These are phyloP conservation scores for Geranomyces variabilis DNA, from an alignment of 192 early-diverging fungal genomes.

Conservation along the genomic window DNA sequence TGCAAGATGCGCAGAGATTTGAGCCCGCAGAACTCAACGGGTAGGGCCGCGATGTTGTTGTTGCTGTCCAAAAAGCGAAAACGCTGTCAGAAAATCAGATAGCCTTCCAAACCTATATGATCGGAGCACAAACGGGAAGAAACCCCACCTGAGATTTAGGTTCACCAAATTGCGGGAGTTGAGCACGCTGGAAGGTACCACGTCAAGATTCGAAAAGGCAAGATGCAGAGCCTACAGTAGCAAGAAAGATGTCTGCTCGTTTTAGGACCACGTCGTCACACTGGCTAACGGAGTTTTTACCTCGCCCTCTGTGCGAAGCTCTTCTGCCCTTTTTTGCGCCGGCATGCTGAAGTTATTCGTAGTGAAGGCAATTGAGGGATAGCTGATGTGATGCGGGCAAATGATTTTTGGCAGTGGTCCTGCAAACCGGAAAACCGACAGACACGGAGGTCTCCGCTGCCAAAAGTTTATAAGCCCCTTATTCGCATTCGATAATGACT, in stretches of 20 bases:
- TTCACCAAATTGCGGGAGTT: conserved; percentile 4
- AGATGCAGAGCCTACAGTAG: not conserved
- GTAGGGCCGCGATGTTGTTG: conserved; percentile 20
- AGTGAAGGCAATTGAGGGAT: too few species aligned
- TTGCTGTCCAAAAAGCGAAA: conserved; percentile 11
- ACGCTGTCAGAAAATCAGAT: not conserved
- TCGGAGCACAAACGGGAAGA: too few species aligned
- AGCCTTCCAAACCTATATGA: not conserved
- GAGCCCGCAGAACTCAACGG: not conserved
- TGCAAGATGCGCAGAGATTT: conserved; percentile 19
- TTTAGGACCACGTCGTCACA: too few species aligned
- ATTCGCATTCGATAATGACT: too few species aligned
- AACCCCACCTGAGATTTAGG: conserved; percentile 22
- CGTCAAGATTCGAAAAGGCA: not conserved
- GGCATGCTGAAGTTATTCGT: not conserved
- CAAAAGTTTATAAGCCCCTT: too few species aligned
- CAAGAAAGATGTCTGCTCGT: too few species aligned
- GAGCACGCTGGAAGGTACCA: conserved; percentile 9
- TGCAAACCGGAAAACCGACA: too few species aligned
- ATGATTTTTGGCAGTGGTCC: too few species aligned
- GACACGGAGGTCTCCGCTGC: too few species aligned
- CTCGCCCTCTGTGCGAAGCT: conserved; percentile 3
- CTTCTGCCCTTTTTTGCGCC: not conserved
- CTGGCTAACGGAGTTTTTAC: too few species aligned
- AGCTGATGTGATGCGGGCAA: too few species aligned